Conservation (phyloP, 2,329 filamentous ascomycete genomes). For the Neopestalotiopsis rosae region DNA sequence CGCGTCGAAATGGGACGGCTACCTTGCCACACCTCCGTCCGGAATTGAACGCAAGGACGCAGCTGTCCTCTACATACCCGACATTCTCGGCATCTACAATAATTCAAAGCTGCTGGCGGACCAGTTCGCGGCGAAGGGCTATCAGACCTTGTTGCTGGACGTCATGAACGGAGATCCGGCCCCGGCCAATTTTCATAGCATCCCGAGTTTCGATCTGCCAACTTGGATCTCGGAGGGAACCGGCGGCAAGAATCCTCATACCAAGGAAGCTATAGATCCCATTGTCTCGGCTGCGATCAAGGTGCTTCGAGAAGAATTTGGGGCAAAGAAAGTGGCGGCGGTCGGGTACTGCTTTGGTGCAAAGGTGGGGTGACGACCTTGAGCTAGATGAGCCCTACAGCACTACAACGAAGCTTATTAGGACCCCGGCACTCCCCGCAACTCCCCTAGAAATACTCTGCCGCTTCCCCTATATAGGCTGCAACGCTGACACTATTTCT, state of each 20-base stretch:
- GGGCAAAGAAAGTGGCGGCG: not conserved
- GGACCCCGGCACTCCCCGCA: not conserved
- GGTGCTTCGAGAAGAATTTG: not conserved
- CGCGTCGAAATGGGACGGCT: slow-evolving; percentile 4
- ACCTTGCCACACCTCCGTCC: not conserved
- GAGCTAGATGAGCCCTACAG: too few species aligned
- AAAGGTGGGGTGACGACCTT: not conserved
- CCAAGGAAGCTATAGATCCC: not conserved
- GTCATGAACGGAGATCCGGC: slow-evolving; percentile 7
- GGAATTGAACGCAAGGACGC: not conserved
- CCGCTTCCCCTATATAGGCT: not conserved
- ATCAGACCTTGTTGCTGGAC: not conserved
- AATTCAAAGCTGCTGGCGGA: slow-evolving; percentile 8
- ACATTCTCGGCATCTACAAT: slow-evolving; percentile 7
- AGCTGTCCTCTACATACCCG: not conserved
- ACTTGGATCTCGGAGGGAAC: slow-evolving; percentile 1
- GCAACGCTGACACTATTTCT: not conserved
- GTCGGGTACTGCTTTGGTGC: slow-evolving; percentile 12
- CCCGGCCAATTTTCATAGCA: not conserved
- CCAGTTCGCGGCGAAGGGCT: slow-evolving; percentile 5
- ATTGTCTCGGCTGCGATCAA: not conserved
- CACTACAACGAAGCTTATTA: too few species aligned
- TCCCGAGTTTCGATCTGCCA: not conserved
- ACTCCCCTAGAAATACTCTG: not conserved
- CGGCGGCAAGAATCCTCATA: slow-evolving; percentile 11